These are phyloP conservation scores for Xylona heveae DNA, from an alignment of 495 filamentous ascomycete species.

Conservation along the genomic window DNA sequence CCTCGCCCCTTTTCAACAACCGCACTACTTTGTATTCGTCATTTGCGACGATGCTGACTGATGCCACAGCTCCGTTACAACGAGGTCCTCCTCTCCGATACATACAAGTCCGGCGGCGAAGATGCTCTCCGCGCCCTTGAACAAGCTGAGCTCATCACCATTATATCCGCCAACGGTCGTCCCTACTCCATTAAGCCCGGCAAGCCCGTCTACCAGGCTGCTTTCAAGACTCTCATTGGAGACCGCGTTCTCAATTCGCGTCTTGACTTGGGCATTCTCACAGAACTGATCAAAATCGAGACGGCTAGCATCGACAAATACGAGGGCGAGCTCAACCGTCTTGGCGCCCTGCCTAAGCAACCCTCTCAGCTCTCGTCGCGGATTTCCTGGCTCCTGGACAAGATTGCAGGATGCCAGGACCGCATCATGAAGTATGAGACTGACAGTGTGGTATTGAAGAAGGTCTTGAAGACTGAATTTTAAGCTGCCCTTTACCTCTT, in stretches of 20 bases:
- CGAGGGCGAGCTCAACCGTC: constrained; percentile 52
- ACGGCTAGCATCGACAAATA: constrained; percentile 52
- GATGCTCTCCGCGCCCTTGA: constrained; percentile 55
- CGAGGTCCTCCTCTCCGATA: constrained; percentile 51
- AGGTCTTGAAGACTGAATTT: constrained; percentile 17
- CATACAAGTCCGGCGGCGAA: constrained; percentile 51
- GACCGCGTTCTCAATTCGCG: constrained; percentile 52
- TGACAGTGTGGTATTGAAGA: constrained; percentile 51
- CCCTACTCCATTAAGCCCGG: constrained; percentile 58
- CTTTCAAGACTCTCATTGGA: constrained; percentile 45
- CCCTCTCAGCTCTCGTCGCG: constrained; percentile 38
- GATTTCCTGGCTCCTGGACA: constrained; percentile 48
- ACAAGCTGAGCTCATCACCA: constrained; percentile 69
- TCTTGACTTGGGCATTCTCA: constrained; percentile 51
- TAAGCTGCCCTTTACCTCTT: neutral
- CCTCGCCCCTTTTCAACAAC: constrained; percentile 3
- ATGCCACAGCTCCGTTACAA: constrained; percentile 42
- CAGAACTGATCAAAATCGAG: constrained; percentile 47
- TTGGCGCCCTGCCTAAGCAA: constrained; percentile 36
- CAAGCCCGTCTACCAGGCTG: constrained; percentile 71
- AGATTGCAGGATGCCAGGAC: constrained; percentile 45
- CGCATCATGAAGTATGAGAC: constrained; percentile 58
- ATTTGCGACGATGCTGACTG: constrained; percentile 28
- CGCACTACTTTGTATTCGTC: constrained; percentile 69
- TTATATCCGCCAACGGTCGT: constrained; percentile 50